These are phyloP conservation scores for Diaporthe capsici DNA, from an alignment of 2,329 filamentous ascomycete species.

Conservation along the genomic window DNA sequence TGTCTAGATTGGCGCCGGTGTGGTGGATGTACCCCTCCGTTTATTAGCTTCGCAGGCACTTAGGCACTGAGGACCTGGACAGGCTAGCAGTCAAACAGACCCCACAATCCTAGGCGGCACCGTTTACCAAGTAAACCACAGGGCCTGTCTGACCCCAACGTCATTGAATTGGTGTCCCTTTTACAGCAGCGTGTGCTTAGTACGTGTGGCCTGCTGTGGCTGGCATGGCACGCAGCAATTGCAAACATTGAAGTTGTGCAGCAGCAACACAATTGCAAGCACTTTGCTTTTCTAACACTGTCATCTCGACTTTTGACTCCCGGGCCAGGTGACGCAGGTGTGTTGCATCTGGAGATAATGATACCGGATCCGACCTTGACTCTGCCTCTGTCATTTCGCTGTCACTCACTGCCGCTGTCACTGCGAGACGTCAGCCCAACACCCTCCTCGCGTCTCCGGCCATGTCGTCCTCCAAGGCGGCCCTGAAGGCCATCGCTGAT, in stretches of 20 bases:
- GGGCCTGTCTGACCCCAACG: neutral
- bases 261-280: neutral
- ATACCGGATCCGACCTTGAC: constrained; percentile 2
- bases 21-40: neutral
- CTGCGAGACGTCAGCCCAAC: constrained; percentile 30
- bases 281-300: neutral
- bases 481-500: constrained; percentile 85
- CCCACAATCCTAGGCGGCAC: no score
- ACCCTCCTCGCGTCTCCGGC: constrained; percentile 40
- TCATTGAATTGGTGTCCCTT: neutral
- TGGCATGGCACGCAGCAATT: neutral
- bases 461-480: constrained; percentile 75
- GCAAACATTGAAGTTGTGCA: neutral
- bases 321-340: neutral
- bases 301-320: neutral
- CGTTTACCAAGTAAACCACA: no score
- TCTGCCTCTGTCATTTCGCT: neutral
- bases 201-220: neutral
- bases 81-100: neutral
- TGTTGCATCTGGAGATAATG: constrained; percentile 28
- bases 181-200: neutral
- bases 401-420: neutral
- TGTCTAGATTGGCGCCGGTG: neutral
- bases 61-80: neutral
- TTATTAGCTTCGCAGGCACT: neutral